Base-by-base conservation (phyloP, 805 yeast species). In the Yamadazyma sp. region DNA sequence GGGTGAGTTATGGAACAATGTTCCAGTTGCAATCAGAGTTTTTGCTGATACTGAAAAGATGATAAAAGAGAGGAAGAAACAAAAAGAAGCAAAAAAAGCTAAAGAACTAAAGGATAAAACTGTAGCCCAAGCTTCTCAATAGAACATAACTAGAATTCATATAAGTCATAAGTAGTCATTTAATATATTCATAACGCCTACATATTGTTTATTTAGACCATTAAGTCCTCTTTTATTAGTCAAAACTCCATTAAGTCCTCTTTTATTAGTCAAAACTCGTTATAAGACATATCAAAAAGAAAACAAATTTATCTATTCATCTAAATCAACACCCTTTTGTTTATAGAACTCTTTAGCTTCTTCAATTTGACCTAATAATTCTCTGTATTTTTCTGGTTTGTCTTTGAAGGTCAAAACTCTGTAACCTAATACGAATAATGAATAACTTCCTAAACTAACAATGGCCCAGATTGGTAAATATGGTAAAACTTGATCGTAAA, bases 41-140 rank as follows among this genome's bases (percentile, higher is more conserved):
- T 91, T 89, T 66, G 87, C 95, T 1, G 82, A 83, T 47, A 77
- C 87, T 33, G 97, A 89, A 58, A 78, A 78, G 60, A 67, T 68
- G 51, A 60, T 84, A 52, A 76, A 79, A 43, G 50, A 60, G 30
- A 64, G 61, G 44, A 58, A 43, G 44, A 37, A 34, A 32, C 7
- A 31, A 23, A 24, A 24, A 24, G 16, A 24, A 9, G 8, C 13
- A 23, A 23, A 23, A 13, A n/a, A n/a, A n/a, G n/a, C n/a, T n/a
- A n/a, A n/a, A n/a, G n/a, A n/a, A n/a, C n/a, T n/a, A n/a, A n/a
- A n/a, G n/a, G n/a, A n/a, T n/a, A n/a, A n/a, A n/a, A n/a, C n/a
- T n/a, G n/a, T n/a, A n/a, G n/a, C n/a, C n/a, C n/a, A n/a, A n/a
- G n/a, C n/a, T n/a, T n/a, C n/a, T n/a, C n/a, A n/a, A n/a, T n/a